Base-by-base conservation (phyloP, 805 yeast genomes). In the Pichia exigua region DNA sequence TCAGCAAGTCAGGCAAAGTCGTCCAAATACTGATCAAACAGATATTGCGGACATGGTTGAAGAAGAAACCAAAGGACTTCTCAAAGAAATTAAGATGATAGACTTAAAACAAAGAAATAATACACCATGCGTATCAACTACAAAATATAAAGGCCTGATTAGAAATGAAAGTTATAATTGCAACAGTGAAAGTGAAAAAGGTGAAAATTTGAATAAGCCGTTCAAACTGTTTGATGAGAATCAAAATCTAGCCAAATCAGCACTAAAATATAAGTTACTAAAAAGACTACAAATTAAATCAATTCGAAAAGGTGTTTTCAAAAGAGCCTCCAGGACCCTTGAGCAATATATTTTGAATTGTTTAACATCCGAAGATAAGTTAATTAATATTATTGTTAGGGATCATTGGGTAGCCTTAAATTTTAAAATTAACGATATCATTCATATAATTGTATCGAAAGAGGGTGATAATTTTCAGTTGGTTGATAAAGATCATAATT, bases 391-490 rank as follows among this genome's bases (percentile, higher is more conserved):
- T 0, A 68, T 83, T 2, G 71, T 85, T 0, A 64, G 92, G 49
- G 88, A 81, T 40, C 81, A 82, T 27, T 83, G 87, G 77, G 68
- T 74, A 1, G 70, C 72, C 8, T 64, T 86, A 6, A 75, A 74
- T 1, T 70, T 77, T 40, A 67, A 72, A 43, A 61, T 62, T 0
- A 75, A 74, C 7, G 91, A 85, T 62, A 73, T 85, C 0, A 72
- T 86, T 18, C 87, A 86, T 64, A 66, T 85, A 6, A 72, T 86
- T 12, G 76, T 83, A 6, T 74, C 65, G 4, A 43, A 54, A 3
- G 26, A 47, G 13, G 43, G 48, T 18, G 54, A 44, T 3, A 66
- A 64, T 42, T 74, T 76, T 1, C 66, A 65, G 20, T 55, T 82
- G 3, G 75, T 84, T 10, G 87, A 83, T 57, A 72, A 74, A 45